Conservation (phyloP, 1,284 basidiomycete species). For the Hemileccinum hortonii region DNA sequence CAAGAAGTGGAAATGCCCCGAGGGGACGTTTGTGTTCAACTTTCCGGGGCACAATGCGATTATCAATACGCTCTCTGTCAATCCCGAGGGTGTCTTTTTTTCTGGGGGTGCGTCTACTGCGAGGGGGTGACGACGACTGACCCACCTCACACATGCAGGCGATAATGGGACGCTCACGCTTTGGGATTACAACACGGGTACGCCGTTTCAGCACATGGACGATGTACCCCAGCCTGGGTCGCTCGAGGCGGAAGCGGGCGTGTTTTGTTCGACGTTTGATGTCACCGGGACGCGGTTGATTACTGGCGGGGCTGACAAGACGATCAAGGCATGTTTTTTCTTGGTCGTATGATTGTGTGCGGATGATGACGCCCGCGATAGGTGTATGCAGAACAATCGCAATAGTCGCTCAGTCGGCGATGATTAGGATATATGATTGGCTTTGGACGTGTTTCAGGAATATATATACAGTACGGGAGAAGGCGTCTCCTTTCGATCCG, state of each 20-base stretch:
- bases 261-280: slow-evolving; percentile 97
- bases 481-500: background rate
- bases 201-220: slow-evolving; percentile 92
- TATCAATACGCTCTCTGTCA: slow-evolving; percentile 94
- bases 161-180: slow-evolving; percentile 88
- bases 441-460: background rate
- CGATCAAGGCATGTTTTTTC: slow-evolving; percentile 72
- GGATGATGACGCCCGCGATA: slow-evolving; percentile 14
- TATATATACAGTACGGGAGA: too few species aligned
- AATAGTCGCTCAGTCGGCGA: slow-evolving; percentile 24
- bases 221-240: slow-evolving; percentile 97
- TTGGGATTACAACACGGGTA: slow-evolving; percentile 95
- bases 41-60: slow-evolving; percentile 96
- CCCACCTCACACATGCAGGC: slow-evolving; percentile 41
- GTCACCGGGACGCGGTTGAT: slow-evolving; percentile 92
- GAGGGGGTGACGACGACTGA: too few species aligned
- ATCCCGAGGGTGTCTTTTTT: slow-evolving; percentile 95
- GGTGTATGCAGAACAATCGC: slow-evolving; percentile 51
- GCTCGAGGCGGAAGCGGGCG: slow-evolving; percentile 92
- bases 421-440: too few species aligned
- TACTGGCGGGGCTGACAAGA: slow-evolving; percentile 98
- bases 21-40: slow-evolving; percentile 93
- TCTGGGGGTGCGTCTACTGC: slow-evolving; percentile 68
- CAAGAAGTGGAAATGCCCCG: slow-evolving; percentile 99
- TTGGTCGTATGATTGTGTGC: background rate